A percentile compares a stretch with the other conserved stretches of the same genome.
phyloP scores from a whole-genome alignment of 140 eudicot species.

The Ambrosia hybrid region DNA sequence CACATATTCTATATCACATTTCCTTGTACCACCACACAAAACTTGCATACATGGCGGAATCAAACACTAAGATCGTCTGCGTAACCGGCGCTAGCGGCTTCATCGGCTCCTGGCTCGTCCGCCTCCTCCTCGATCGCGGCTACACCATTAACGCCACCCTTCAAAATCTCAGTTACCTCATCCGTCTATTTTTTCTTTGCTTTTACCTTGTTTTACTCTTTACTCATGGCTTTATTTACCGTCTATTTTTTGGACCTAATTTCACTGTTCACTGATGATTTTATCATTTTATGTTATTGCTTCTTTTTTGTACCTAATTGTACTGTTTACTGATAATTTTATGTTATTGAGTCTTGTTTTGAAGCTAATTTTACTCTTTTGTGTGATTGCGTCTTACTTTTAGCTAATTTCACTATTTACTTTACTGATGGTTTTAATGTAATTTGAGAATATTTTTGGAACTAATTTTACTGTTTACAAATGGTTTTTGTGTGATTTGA shows the following conservation, averaged over 20 bases:
- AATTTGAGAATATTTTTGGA: too few relatives aligned
- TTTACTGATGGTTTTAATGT: too few relatives aligned
- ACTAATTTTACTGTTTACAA: too few relatives aligned
- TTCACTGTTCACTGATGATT: too few relatives aligned
- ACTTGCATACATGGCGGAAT: constrained; percentile 20
- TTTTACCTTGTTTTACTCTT: too few relatives aligned
- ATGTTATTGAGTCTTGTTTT: neutral
- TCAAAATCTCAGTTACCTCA: constrained; percentile 55
- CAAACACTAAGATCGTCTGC: constrained; percentile 49
- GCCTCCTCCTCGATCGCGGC: constrained; percentile 86
- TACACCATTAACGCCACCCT: constrained; percentile 95
- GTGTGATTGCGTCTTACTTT: too few relatives aligned
- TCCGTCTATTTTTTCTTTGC: neutral
- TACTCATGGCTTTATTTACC: too few relatives aligned
- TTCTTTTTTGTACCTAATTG: neutral
- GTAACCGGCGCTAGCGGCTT: constrained; percentile 93
- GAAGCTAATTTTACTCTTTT: too few relatives aligned
- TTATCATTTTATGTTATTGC: neutral
- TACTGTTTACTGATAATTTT: too few relatives aligned
- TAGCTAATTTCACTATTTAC: too few relatives aligned
- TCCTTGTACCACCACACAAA: neutral
- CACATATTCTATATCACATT: neutral
- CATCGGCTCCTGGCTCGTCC: constrained; percentile 77
- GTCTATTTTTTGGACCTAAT: neutral
- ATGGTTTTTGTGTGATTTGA: too few relatives aligned